A percentile compares a stretch with the other conserved stretches of the same genome.
phyloP scores from a whole-genome alignment of 2,329 filamentous ascomycete species.

The Paraconiothyrium brasiliense region DNA sequence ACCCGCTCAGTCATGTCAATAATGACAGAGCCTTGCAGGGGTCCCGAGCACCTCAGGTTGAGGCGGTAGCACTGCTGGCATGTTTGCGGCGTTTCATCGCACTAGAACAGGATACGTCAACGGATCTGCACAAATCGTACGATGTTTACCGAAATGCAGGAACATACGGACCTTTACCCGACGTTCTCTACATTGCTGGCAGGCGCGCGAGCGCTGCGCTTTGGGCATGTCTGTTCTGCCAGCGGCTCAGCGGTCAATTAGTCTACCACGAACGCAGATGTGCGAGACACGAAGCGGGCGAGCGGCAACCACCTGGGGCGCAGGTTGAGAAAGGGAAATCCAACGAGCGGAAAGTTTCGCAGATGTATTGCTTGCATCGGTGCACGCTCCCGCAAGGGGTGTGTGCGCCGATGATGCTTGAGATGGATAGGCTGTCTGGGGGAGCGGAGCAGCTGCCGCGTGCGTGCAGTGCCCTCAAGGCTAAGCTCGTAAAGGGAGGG shows the following conservation, averaged over 20 bases:
- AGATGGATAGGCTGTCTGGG: constrained; percentile 10
- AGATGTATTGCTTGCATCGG: constrained; percentile 10
- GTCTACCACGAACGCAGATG: constrained; percentile 7
- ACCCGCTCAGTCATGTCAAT: constrained; percentile 48
- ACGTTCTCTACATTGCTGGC: constrained; percentile 46
- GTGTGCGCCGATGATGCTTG: constrained; percentile 6
- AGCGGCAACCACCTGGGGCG: constrained; percentile 2
- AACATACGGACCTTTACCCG: constrained; percentile 42
- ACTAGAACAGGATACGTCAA: constrained; percentile 28
- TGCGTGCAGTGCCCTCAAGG: no score
- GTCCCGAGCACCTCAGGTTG: constrained; percentile 41
- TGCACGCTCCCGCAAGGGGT: constrained; percentile 1
- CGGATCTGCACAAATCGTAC: background rate
- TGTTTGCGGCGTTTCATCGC: constrained; percentile 43
- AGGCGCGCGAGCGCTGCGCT: constrained; percentile 45
- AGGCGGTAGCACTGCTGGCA: constrained; percentile 43
- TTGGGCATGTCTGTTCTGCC: constrained; percentile 25
- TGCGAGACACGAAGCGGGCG: constrained; percentile 1
- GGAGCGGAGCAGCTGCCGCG: background rate
- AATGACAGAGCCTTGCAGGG: constrained; percentile 43
- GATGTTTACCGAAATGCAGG: constrained; percentile 1
- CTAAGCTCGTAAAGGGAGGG: background rate
- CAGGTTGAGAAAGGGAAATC: constrained; percentile 26
- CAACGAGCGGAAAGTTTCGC: constrained; percentile 20
- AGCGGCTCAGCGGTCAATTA: background rate